A percentile compares a stretch with the other conserved stretches of the same genome.
phyloP scores from a whole-genome alignment of 495 filamentous ascomycete species.

The Penicillium flavigenum region DNA sequence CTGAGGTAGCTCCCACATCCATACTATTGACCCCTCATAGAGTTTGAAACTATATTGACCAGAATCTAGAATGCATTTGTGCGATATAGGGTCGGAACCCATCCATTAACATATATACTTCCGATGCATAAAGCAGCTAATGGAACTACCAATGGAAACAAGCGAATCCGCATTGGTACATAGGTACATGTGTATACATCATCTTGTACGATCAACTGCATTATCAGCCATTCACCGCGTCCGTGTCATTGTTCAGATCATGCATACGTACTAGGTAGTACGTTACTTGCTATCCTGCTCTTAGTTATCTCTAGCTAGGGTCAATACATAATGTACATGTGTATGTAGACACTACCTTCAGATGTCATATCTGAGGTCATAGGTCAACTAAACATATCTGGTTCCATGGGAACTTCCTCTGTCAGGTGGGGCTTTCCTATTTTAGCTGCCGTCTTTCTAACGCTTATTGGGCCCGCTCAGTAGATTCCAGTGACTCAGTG shows the following conservation, averaged over 20 bases:
- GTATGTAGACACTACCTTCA: neutral
- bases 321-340: neutral
- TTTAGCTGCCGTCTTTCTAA: too few relatives aligned
- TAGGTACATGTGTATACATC: neutral
- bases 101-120: neutral
- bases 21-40: constrained; percentile 2
- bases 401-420: too few relatives aligned
- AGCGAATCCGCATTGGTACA: neutral
- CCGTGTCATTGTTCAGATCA: neutral
- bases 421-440: too few relatives aligned
- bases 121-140: constrained; percentile 4
- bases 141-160: constrained; percentile 2
- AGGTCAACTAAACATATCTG: too few relatives aligned
- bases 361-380: too few relatives aligned
- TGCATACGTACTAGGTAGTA: neutral
- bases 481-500: too few relatives aligned
- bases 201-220: constrained; percentile 1
- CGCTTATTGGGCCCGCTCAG: too few relatives aligned
- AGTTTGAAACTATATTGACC: neutral
- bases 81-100: constrained; percentile 6
- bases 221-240: neutral
- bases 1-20: constrained; percentile 6
- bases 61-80: neutral
- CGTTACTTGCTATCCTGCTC: neutral
- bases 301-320: neutral